phyloP scores from a whole-genome alignment of 176 grass and related monocot species.

The Oropetium thomaeum region DNA sequence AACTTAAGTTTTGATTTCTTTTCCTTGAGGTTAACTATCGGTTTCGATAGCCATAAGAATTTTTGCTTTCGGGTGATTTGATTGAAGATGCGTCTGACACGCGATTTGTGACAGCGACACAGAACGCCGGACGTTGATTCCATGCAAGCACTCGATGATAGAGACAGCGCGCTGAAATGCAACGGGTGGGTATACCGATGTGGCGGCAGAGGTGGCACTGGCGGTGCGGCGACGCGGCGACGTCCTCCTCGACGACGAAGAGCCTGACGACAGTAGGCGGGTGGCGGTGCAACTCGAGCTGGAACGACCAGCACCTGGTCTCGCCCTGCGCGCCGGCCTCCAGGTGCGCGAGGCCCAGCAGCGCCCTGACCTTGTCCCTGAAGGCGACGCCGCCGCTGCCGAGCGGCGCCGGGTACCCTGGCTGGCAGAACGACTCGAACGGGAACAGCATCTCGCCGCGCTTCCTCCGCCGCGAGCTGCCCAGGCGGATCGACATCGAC shows the following conservation, averaged over 20 bases:
- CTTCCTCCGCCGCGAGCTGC: slow-evolving; percentile 66
- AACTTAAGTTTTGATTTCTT: background rate
- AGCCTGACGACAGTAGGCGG: slow-evolving; percentile 54
- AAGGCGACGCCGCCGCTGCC: slow-evolving; percentile 55
- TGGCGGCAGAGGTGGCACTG: slow-evolving; percentile 64
- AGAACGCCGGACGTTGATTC: background rate
- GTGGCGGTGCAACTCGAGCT: slow-evolving; percentile 69
- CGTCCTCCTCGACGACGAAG: slow-evolving; percentile 82
- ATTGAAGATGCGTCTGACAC: background rate
- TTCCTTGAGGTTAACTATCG: background rate
- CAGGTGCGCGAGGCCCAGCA: slow-evolving; percentile 49
- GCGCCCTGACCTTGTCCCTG: slow-evolving; percentile 62
- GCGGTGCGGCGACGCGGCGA: slow-evolving; percentile 44
- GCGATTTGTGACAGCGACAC: background rate
- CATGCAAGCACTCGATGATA: background rate
- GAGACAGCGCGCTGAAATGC: background rate
- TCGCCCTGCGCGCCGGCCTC: slow-evolving; percentile 67
- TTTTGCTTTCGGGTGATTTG: background rate
- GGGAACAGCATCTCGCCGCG: slow-evolving; percentile 58
- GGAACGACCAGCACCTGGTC: slow-evolving; percentile 74
- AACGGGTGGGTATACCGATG: slow-evolving; percentile 48
- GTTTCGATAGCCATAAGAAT: background rate
- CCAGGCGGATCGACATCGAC: slow-evolving; percentile 55
- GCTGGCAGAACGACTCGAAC: slow-evolving; percentile 81
- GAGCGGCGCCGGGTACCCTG: slow-evolving; percentile 64